A percentile compares a stretch with the other conserved stretches of the same genome.
Evolutionary conservation across 2,329 filamentous ascomycete species (phyloP).

Genomic region (Fonsecaea monophora): DNA sequence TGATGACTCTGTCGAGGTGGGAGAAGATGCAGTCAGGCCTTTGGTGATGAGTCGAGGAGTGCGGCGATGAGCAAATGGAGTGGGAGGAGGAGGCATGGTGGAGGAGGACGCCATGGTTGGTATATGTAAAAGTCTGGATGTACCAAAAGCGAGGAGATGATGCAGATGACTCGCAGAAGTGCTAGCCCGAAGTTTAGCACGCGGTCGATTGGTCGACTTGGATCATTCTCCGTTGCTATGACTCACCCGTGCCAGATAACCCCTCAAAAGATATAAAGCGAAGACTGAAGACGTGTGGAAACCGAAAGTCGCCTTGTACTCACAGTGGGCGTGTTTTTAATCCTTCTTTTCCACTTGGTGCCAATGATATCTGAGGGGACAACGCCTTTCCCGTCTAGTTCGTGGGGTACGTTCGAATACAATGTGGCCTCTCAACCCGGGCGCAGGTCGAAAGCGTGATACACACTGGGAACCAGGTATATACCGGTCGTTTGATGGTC

Average conservation of each 20-base stretch:
- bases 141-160: constrained; percentile 24
- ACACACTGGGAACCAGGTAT: background rate
- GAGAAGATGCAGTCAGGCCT: constrained; percentile 34
- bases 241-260: constrained; percentile 32
- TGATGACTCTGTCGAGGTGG: constrained; percentile 40
- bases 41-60: constrained; percentile 38
- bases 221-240: constrained; percentile 30
- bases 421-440: constrained; percentile 11
- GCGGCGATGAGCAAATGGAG: constrained; percentile 41
- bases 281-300: constrained; percentile 26
- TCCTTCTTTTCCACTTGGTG: constrained; percentile 15
- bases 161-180: constrained; percentile 36
- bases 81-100: constrained; percentile 38
- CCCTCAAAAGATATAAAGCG: constrained; percentile 30
- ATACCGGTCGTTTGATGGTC: constrained; percentile 6
- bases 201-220: constrained; percentile 33
- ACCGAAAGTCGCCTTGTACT: constrained; percentile 28
- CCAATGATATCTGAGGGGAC: background rate
- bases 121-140: constrained; percentile 34
- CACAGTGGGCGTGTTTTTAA: constrained; percentile 27
- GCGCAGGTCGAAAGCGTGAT: constrained; percentile 5
- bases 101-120: constrained; percentile 34
- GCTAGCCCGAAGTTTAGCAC: constrained; percentile 34
- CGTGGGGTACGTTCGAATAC: constrained; percentile 7
- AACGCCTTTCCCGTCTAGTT: constrained; percentile 9